phyloP scores from a whole-genome alignment of 495 filamentous ascomycete species.

The Haplographium delicatum region DNA sequence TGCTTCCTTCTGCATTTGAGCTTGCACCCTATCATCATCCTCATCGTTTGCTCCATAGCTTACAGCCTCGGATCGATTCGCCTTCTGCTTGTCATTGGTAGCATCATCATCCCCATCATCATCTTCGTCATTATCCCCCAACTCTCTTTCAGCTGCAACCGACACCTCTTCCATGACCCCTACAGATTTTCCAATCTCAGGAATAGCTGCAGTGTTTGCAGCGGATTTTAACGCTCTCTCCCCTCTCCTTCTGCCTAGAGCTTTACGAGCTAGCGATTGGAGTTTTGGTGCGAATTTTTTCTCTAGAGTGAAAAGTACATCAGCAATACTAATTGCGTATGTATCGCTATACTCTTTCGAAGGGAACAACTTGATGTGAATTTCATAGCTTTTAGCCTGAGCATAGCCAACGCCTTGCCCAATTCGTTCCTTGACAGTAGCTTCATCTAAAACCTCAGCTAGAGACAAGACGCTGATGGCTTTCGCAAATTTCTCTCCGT shows the following conservation, averaged over 20 bases:
- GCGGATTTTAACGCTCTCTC: slow-evolving; percentile 49
- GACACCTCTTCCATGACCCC: slow-evolving; percentile 60
- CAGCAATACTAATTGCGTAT: slow-evolving; percentile 73
- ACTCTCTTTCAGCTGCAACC: slow-evolving; percentile 39
- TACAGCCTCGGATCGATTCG: slow-evolving; percentile 71
- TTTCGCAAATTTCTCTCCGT: slow-evolving; percentile 81
- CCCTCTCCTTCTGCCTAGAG: slow-evolving; percentile 70
- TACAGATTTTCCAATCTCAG: slow-evolving; percentile 73
- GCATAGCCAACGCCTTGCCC: slow-evolving; percentile 58
- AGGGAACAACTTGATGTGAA: slow-evolving; percentile 79
- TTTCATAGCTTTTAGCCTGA: slow-evolving; percentile 77
- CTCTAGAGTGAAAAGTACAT: slow-evolving; percentile 77
- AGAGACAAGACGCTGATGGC: slow-evolving; percentile 85
- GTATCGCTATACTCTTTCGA: slow-evolving; percentile 73
- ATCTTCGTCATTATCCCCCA: slow-evolving; percentile 62
- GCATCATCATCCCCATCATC: slow-evolving; percentile 83
- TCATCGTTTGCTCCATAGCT: slow-evolving; percentile 91
- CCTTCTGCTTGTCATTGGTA: slow-evolving; percentile 67
- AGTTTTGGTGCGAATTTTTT: slow-evolving; percentile 69
- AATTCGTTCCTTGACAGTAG: slow-evolving; percentile 70
- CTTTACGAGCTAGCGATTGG: slow-evolving; percentile 59
- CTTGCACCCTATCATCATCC: slow-evolving; percentile 73
- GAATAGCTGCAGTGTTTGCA: slow-evolving; percentile 60
- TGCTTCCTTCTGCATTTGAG: slow-evolving; percentile 46
- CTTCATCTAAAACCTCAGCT: slow-evolving; percentile 79